Evolutionary conservation across 768 basidiomycete genomes (phyloP), one percentile per base, ranked within the genome.

Genomic region (Roridomyces roridus): DNA sequence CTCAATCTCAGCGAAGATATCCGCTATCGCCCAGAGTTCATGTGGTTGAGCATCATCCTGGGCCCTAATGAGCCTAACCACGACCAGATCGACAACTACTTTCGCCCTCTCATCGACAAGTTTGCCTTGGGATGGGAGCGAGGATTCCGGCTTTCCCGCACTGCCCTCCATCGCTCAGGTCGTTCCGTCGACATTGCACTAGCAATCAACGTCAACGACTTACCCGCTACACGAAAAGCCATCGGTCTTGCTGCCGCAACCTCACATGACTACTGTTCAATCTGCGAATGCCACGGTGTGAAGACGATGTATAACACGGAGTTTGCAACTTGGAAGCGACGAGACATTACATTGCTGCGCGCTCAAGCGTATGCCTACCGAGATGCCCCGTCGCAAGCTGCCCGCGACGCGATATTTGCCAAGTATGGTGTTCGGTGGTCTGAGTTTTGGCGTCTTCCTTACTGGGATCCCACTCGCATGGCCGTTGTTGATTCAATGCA

Each of bases 401-500:
- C 50, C 20, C 67, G 60, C 9, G 48, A 50, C 12, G 49, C 28
- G 29, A 44, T 68, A 50, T 60, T 50, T 29, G 28, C 52, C 25
- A 20, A 36, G 20, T 37, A 53, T 51, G 67, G 67, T 18, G 41
- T 66, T 4, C 64, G 62, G 23, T 70, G 63, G 62, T 67, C 60
- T 14, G 54, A 61, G 36, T 53, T 67, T 5, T 47, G 60, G 21
- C 60, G 66, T 5, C 64, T 73, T 1, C 65, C 67, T 5, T 71
- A 72, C 35, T 73, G 60, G 44, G 57, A 69, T 36, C 65, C 70
- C 0, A 51, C 64, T 0, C 54, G 52, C 6, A 61, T 63, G 52
- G 56, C 59, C 1, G 55, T 70, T 17, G 53, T 72, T 18, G 68
- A 73, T 37, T 55, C 67, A 4, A 73, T 74, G 71, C 72, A 74